phyloP scores from a whole-genome alignment of 768 basidiomycete genomes.

The Termitomyces sp. region DNA sequence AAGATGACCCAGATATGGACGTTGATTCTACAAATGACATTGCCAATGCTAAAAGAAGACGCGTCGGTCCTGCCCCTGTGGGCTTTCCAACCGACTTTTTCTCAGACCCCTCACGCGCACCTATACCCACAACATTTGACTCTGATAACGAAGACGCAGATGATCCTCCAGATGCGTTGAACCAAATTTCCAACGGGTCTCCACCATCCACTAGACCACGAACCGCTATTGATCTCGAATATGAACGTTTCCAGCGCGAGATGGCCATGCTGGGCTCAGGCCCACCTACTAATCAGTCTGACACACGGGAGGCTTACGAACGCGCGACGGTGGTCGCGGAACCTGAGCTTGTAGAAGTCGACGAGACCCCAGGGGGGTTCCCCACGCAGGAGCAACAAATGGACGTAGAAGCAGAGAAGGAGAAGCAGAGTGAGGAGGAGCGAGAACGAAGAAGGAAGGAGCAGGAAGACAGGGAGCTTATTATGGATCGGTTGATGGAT shows the following conservation, averaged over 20 bases:
- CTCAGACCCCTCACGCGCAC: slow-evolving; percentile 63
- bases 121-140: slow-evolving; percentile 26
- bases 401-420: slow-evolving; percentile 19
- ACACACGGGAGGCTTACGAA: slow-evolving; percentile 48
- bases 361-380: slow-evolving; percentile 42
- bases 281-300: slow-evolving; percentile 23
- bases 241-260: slow-evolving; percentile 64
- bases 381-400: slow-evolving; percentile 26
- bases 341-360: slow-evolving; percentile 40
- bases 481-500: slow-evolving; percentile 80
- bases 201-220: slow-evolving; percentile 14
- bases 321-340: slow-evolving; percentile 73
- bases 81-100: slow-evolving; percentile 70
- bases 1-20: slow-evolving; percentile 11
- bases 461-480: slow-evolving; percentile 72
- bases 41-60: slow-evolving; percentile 12
- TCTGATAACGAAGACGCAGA: slow-evolving; percentile 37
- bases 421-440: slow-evolving; percentile 33
- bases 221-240: slow-evolving; percentile 58
- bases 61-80: slow-evolving; percentile 10
- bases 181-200: slow-evolving; percentile 2
- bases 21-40: slow-evolving; percentile 20
- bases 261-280: slow-evolving; percentile 42
- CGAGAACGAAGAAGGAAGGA: slow-evolving; percentile 45
- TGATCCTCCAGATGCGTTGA: slow-evolving; percentile 20